These are phyloP conservation scores for Ogataea thermomethanolica DNA, from an alignment of 805 yeast genomes.

Conservation along the genomic window DNA sequence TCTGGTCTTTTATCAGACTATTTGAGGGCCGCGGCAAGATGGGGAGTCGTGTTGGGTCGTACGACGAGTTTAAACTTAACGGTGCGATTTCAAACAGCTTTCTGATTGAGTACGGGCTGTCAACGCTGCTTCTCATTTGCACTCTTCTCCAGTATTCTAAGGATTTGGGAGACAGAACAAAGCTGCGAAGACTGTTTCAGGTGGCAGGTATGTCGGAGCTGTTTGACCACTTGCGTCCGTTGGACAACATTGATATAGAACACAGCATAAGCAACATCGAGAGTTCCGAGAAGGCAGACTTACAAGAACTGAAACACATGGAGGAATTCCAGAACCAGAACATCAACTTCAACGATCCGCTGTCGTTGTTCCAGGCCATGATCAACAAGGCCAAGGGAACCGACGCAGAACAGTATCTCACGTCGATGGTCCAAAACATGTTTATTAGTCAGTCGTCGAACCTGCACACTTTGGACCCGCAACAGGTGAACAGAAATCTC, in stretches of 20 bases:
- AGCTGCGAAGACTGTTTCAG: conserved; percentile 43
- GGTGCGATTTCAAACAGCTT: conserved; percentile 58
- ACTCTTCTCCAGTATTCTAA: conserved; percentile 42
- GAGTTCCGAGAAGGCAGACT: conserved; percentile 42
- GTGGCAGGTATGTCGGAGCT: conserved; percentile 41
- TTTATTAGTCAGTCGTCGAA: conserved; percentile 49
- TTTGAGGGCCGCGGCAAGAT: conserved; percentile 73
- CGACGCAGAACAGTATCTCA: conserved; percentile 54
- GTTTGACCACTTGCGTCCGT: conserved; percentile 35
- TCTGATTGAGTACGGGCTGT: conserved; percentile 50
- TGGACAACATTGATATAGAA: conserved; percentile 40
- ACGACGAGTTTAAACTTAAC: conserved; percentile 65
- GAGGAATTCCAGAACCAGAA: conserved; percentile 39
- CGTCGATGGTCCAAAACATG: conserved; percentile 64
- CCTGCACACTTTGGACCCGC: conserved; percentile 41
- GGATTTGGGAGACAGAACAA: conserved; percentile 40
- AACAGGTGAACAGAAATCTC: conserved; percentile 46
- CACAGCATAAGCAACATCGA: conserved; percentile 41
- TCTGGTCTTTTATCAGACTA: conserved; percentile 30
- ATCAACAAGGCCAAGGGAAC: conserved; percentile 57
- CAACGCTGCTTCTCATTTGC: conserved; percentile 48
- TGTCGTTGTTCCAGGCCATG: conserved; percentile 58
- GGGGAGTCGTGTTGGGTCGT: conserved; percentile 91
- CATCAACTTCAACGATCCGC: conserved; percentile 66
- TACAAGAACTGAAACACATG: conserved; percentile 36